A percentile compares a stretch with the other conserved stretches of the same genome.
Evolutionary conservation across 2,329 filamentous ascomycete species (phyloP).

Genomic region (Colletotrichum euphorbiae): DNA sequence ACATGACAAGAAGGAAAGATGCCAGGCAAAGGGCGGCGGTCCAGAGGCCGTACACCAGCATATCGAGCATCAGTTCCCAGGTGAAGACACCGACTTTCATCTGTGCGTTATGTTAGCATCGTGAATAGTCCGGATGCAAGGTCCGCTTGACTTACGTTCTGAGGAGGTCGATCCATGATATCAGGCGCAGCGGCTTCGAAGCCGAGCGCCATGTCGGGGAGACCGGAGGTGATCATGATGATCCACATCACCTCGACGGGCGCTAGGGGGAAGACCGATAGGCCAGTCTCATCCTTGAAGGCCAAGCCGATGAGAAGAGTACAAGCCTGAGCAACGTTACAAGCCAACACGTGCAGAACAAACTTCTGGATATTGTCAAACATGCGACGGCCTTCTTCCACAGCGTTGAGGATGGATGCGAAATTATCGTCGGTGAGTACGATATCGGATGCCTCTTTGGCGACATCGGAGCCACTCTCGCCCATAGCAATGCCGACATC

Average conservation of each 20-base stretch:
- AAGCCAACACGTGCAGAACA: slow-evolving; percentile 73
- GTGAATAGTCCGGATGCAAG: neutral
- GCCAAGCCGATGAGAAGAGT: slow-evolving; percentile 76
- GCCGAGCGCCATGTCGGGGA: slow-evolving; percentile 81
- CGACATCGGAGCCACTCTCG: slow-evolving; percentile 75
- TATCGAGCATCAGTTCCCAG: slow-evolving; percentile 72
- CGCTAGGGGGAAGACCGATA: slow-evolving; percentile 78
- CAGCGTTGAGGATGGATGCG: slow-evolving; percentile 75
- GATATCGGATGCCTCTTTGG: slow-evolving; percentile 75
- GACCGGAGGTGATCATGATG: slow-evolving; percentile 80
- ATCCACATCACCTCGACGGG: slow-evolving; percentile 84
- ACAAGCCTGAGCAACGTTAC: slow-evolving; percentile 77
- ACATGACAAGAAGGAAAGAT: slow-evolving; percentile 65
- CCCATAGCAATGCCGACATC: slow-evolving; percentile 82
- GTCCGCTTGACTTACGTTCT: slow-evolving; percentile 60
- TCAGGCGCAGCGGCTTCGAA: slow-evolving; percentile 77
- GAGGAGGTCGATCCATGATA: slow-evolving; percentile 76
- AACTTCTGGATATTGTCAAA: slow-evolving; percentile 83
- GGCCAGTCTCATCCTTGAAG: slow-evolving; percentile 72
- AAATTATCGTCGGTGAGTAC: slow-evolving; percentile 81
- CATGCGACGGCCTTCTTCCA: slow-evolving; percentile 77
- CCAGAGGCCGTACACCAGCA: slow-evolving; percentile 75
- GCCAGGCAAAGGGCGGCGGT: slow-evolving; percentile 70
- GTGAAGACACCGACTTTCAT: slow-evolving; percentile 70
- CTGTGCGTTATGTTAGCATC: slow-evolving; percentile 39